Conservation (phyloP, 345 rosid genomes). For the Lenwebbia sp. region DNA sequence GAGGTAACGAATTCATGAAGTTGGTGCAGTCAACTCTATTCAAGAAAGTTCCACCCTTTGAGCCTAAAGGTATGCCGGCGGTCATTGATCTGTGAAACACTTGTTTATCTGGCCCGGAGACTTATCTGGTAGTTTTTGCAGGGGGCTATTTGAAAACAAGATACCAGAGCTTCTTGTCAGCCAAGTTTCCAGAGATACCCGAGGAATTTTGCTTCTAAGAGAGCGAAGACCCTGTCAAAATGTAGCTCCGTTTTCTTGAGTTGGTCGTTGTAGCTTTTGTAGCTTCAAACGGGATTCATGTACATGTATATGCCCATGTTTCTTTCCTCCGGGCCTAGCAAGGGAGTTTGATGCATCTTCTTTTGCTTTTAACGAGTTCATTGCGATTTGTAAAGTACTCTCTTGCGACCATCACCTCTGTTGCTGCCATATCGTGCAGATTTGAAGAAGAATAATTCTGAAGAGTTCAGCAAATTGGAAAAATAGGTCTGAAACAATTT, state of each 20-base stretch:
- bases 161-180: neutral
- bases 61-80: neutral
- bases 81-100: neutral
- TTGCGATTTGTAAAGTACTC: neutral
- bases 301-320: neutral
- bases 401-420: neutral
- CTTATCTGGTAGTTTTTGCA: neutral
- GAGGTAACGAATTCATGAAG: neutral
- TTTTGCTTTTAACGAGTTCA: neutral
- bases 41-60: neutral
- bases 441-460: neutral
- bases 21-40: neutral
- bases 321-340: neutral
- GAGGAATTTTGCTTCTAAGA: neutral
- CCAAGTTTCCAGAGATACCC: neutral
- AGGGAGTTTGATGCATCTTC: neutral
- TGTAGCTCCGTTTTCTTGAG: neutral
- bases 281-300: neutral
- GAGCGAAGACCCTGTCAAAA: neutral
- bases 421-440: neutral
- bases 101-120: neutral
- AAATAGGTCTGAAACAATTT: neutral
- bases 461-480: neutral
- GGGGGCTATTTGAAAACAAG: neutral
- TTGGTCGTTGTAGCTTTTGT: neutral